Percentiles rank a stretch among this genome's conserved stretches.
Conservation (phyloP, 2,329 filamentous ascomycete genomes). For the Escovopsis weberi region DNA sequence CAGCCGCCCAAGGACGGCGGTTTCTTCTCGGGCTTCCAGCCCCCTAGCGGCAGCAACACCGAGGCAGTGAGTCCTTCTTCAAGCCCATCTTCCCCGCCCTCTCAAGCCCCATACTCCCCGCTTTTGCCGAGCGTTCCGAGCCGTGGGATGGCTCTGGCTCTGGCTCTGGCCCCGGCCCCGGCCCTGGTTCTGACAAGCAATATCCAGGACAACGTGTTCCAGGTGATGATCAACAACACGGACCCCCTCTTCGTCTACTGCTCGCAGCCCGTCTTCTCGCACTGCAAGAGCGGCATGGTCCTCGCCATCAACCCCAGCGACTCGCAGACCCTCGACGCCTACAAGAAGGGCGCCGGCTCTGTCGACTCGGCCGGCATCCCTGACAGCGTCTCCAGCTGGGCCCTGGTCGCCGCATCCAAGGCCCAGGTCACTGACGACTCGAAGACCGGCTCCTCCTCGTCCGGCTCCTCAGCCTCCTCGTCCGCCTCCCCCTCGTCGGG, state of each 20-base stretch:
- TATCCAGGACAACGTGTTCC: constrained; percentile 8
- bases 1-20: background rate
- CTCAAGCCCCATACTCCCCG: too few species aligned
- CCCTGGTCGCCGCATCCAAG: background rate
- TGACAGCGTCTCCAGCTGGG: background rate
- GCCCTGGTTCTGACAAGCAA: background rate
- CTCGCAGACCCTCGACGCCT: constrained; percentile 6
- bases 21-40: constrained; percentile 4
- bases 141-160: too few species aligned
- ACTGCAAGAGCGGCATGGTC: constrained; percentile 12
- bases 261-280: constrained; percentile 3
- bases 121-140: too few species aligned
- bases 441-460: background rate
- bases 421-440: background rate
- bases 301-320: constrained; percentile 10
- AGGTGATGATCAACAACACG: constrained; percentile 10
- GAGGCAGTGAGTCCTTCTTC: constrained; percentile 1
- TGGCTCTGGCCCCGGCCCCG: too few species aligned
- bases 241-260: constrained; percentile 14
- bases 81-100: too few species aligned
- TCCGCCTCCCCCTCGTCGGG: background rate
- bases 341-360: constrained; percentile 2
- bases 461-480: background rate
- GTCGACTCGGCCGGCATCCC: constrained; percentile 1
- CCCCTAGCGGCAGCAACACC: background rate